Percentiles rank a stretch among this genome's conserved stretches.
phyloP scores from a whole-genome alignment of 1,284 basidiomycete species.

The Pisolithus thermaeus region DNA sequence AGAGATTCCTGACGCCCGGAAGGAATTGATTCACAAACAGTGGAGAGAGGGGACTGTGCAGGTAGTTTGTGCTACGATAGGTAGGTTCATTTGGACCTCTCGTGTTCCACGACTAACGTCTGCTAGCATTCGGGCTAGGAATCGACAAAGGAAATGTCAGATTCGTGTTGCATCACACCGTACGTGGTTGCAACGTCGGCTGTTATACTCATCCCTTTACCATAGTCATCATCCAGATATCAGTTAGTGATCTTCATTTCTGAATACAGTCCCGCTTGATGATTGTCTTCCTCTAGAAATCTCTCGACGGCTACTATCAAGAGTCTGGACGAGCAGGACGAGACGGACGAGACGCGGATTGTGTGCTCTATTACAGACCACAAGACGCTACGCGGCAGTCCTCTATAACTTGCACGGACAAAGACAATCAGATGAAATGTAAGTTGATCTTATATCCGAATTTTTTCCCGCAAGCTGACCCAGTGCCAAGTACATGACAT shows the following conservation, averaged over 20 bases:
- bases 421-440: conserved; percentile 67
- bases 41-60: conserved; percentile 80
- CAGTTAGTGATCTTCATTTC: conserved; percentile 31
- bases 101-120: conserved; percentile 1
- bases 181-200: conserved; percentile 32
- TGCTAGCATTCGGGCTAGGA: conserved; percentile 73
- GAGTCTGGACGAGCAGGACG: conserved; percentile 68
- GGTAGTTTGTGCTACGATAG: conserved; percentile 91
- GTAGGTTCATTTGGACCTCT: conserved; percentile 30
- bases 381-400: conserved; percentile 69
- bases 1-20: conserved; percentile 58
- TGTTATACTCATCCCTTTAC: conserved; percentile 5
- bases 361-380: conserved; percentile 72
- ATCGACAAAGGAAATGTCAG: conserved; percentile 86
- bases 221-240: conserved; percentile 32
- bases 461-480: conserved; percentile 2
- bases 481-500: conserved; percentile 61
- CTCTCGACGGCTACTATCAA: conserved; percentile 61
- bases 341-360: conserved; percentile 59
- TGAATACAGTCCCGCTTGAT: background rate
- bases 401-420: conserved; percentile 55
- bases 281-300: conserved; percentile 35
- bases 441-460: conserved; percentile 21
- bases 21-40: conserved; percentile 66
- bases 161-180: conserved; percentile 85